Evolutionary conservation across 2,329 filamentous ascomycete species (phyloP), one percentile per base, ranked within the genome.

Genomic region (Penicillium sp.): DNA sequence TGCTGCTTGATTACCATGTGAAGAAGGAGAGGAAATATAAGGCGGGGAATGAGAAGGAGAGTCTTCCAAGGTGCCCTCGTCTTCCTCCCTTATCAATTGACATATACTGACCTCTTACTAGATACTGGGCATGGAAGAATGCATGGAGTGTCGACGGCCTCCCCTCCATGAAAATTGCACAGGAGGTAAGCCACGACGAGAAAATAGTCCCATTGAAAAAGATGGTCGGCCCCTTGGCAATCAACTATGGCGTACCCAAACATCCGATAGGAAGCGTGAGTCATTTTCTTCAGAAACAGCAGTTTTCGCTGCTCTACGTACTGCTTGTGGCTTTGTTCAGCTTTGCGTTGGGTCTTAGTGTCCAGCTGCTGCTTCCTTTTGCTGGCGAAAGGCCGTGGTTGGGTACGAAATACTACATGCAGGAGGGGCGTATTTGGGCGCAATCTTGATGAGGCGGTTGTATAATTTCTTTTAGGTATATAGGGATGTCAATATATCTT

Each of bases 101-200:
- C 12, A 26, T 38, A 30, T 21, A 20, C 42, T 48, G 18, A 38
- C 18, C 16, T 35, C 18, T 40, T 11, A 24, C 40, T 18, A 58
- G 56, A 23, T 58, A 58, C 40, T 58, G 56, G 56, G 56, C 56
- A 30, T 21, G 24, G 18, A 58, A 58, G n/a, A 58, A 58, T 47
- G 26, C 56, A 35, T 58, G 50, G 50, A 54, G 50, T n/a, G n/a
- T 58, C 45, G 56, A 58, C 16, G 51, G 51, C 18, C 50, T 58
- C 23, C 56, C 56, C 16, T 40, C 30, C 6, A 54, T 58, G 56
- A 33, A 50, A 16, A 58, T 46, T 1, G 56, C 50, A 26, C 46
- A 33, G 26, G 24, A 35, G 20, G 51, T 58, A 23, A 48, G 45
- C 14, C 11, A 43, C n/a, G 28, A 49, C 38, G 56, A 58, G 24